Percentiles rank a stretch among this genome's conserved stretches.
These are phyloP conservation scores for Magnusiomyces tetraspermus DNA, from an alignment of 1,139 yeast species.

Conservation along the genomic window DNA sequence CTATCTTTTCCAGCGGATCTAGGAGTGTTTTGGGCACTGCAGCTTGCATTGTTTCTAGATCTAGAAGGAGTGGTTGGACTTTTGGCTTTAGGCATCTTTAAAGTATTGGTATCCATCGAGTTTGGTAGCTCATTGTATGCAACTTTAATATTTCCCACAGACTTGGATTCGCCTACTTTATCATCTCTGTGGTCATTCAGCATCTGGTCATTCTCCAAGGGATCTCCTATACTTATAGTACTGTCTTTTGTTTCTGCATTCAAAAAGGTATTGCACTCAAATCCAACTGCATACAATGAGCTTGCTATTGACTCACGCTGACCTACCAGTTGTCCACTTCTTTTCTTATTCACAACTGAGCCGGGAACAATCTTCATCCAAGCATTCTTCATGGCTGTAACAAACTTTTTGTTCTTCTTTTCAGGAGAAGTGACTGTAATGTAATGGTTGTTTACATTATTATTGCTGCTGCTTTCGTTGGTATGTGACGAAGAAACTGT, in stretches of 20 bases:
- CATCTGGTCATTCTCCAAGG: too few species aligned
- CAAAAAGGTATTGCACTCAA: too few species aligned
- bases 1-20: not conserved
- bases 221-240: too few species aligned
- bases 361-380: conserved; percentile 8
- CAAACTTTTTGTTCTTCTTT: conserved; percentile 9
- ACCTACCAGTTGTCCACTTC: not conserved
- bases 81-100: not conserved
- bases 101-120: too few species aligned
- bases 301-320: not conserved
- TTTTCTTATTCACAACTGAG: not conserved
- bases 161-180: not conserved
- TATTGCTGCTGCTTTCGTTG: not conserved
- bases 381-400: conserved; percentile 7
- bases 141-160: not conserved
- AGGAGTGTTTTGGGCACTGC: not conserved
- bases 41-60: not conserved
- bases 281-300: not conserved
- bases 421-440: not conserved
- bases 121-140: too few species aligned
- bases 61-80: not conserved
- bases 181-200: not conserved
- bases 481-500: not conserved
- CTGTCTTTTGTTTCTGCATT: too few species aligned
- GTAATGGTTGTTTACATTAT: not conserved